Conservation (phyloP, 257 asterid genomes). For the Echites panduratus region DNA sequence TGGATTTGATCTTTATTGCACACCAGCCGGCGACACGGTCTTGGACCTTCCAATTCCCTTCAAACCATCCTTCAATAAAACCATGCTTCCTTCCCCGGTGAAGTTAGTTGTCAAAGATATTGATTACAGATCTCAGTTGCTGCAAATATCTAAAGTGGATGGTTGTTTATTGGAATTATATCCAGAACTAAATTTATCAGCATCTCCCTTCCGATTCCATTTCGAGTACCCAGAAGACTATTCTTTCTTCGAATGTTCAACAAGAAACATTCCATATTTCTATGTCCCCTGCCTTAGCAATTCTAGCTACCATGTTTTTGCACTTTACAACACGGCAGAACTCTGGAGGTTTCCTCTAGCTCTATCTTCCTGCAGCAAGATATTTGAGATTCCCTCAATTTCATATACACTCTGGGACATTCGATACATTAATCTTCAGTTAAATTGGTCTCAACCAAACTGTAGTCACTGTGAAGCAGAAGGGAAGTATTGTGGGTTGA, state of each 20-base stretch:
- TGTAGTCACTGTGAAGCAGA: not conserved
- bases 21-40: not conserved
- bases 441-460: not conserved
- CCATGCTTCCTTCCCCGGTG: constrained; percentile 7
- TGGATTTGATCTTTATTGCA: constrained; percentile 10
- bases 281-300: too few species aligned
- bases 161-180: not conserved
- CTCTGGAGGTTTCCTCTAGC: too few species aligned
- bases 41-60: constrained; percentile 9
- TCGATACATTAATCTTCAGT: rapidly evolving
- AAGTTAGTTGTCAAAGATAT: constrained; percentile 7
- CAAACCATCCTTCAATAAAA: not conserved
- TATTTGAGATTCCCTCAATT: not conserved
- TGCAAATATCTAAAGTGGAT: not conserved
- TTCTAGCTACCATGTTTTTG: too few species aligned
- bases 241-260: not conserved
- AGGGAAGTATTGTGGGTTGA: too few species aligned
- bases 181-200: too few species aligned
- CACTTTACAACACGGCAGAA: too few species aligned
- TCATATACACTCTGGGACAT: not conserved
- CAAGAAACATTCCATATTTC: not conserved
- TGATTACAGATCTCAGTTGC: not conserved
- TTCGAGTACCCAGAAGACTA: not conserved
- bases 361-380: constrained; percentile 8
- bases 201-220: constrained; percentile 5